These are phyloP conservation scores for Pisolithus microcarpus DNA, from an alignment of 768 basidiomycete genomes.

Conservation along the genomic window DNA sequence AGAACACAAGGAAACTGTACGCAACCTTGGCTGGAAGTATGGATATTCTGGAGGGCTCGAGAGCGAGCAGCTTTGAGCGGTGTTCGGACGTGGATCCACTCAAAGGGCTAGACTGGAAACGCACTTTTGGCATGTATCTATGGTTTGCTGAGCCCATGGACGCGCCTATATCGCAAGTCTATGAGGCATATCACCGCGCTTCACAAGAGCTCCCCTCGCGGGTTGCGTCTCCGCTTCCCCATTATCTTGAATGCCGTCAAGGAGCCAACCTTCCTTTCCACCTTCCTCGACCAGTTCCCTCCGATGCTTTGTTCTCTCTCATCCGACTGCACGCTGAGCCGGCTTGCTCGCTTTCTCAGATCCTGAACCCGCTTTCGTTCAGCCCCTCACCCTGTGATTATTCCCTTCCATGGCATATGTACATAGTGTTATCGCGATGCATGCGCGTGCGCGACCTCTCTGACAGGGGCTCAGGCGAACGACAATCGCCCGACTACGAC, in stretches of 20 bases:
- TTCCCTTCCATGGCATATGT: conserved; percentile 88
- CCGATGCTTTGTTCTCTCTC: conserved; percentile 76
- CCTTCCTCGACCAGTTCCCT: conserved; percentile 36
- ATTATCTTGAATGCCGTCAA: conserved; percentile 38
- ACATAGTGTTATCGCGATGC: conserved; percentile 77
- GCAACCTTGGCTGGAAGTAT: conserved; percentile 76
- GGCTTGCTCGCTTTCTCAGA: conserved; percentile 57
- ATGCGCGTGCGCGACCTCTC: conserved; percentile 80
- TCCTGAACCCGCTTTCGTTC: conserved; percentile 69
- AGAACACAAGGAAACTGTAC: conserved; percentile 71
- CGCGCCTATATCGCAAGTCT: conserved; percentile 62
- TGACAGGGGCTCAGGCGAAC: conserved; percentile 54
- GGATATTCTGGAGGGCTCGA: conserved; percentile 48
- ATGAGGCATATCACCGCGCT: conserved; percentile 50
- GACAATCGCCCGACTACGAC: conserved; percentile 29
- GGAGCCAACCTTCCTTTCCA: conserved; percentile 30
- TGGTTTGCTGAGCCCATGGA: conserved; percentile 81
- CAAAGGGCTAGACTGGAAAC: conserved; percentile 86
- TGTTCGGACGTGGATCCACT: conserved; percentile 55
- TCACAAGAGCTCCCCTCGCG: conserved; percentile 32
- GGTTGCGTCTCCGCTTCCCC: conserved; percentile 51
- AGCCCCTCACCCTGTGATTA: conserved; percentile 68
- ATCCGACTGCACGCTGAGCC: conserved; percentile 74
- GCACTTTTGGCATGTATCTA: conserved; percentile 80
- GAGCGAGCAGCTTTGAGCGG: conserved; percentile 44